Evolutionary conservation across 306 rosid genomes (phyloP), one percentile per base, ranked within the genome.

Genomic region (Glycine soja): DNA sequence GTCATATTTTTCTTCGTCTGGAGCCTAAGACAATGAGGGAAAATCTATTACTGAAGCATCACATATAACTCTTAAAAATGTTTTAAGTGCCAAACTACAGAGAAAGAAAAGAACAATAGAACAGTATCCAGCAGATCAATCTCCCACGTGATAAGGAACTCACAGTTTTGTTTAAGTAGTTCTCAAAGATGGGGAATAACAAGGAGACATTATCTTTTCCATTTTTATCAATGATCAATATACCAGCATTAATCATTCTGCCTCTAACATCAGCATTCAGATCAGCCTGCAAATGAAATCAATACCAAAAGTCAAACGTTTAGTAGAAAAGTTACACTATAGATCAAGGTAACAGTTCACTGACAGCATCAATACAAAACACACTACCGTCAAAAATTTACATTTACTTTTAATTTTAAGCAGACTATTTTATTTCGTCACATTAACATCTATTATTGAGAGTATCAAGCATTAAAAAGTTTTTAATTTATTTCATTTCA

Each of bases 241-340:
- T 90, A 80, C 98, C 99, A 82, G 99, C 96, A 86, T 91, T 93
- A 52, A 95, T 88, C 99, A 95, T 95, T 95, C 96, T 91, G 76
- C 92, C 98, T 69, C 98, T 87, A 81, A 95, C 99, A 87, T 95
- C 99, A 61, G 86, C 83, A 89, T 95, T 93, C 45, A 92, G 92
- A 89, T 95, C 99, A 62, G 93, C 99, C 99, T 95, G 94, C 93
- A 91, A 42, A 87, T 71, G 73, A 88, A 66, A 80, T 59, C 73
- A 79, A 90, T 61, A 74, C 52, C 19, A 76, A 76, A 34, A 73
- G 57, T 54, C 36, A 58, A 80, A 61, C 46, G 30, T 58, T 73
- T 73, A 48, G 13, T 67, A 16, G 8, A 10, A 59, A 65, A 78
- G 18, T 79, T 74, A 48, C 3, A 34, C 50, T 3, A 40, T 16